Evolutionary conservation across 352 stramenopile genomes (phyloP), one percentile per base, ranked within the genome.

Genomic region (Globisporangium nunn): DNA sequence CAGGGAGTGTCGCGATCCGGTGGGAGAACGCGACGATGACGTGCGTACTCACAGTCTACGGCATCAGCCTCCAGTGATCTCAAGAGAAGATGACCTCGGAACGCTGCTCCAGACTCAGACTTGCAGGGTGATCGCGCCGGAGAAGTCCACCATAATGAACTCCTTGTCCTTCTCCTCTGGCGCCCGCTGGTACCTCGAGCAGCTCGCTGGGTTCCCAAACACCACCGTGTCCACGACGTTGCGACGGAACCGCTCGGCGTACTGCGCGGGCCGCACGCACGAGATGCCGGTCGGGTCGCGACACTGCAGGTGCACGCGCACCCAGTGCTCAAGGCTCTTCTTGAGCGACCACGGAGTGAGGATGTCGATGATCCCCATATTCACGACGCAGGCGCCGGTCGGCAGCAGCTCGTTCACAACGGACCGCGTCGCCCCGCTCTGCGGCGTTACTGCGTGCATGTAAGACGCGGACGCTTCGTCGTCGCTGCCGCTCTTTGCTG

Each of bases 301-400:
- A 56, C 81, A 92, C 61, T 92, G 76, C 28, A 95, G 52, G 33
- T 84, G 85, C 18, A 93, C 78, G 6, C 85, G 82, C 29, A 94
- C 63, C 81, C 81, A 94, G 52, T 87, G 79, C 68, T 98, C 95
- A 10, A 96, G 52, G 37, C 85, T 89, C 63, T 98, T 98, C 40
- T 93, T 83, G 10, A 95, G 74, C 31, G 90, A 97, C 87, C 96
- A 98, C 28, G 94, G 93, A 29, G 96, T 97, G 51, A 98, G 71
- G 74, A 98, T 98, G 71, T 98, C 95, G 71, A 98, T 98, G 55
- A 98, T 98, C 15, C 95, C 95, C 85, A 98, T 97, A 63, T 96
- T 98, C 54, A 93, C 85, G 30, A 95, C 85, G 18, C 75, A 88
- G 1, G 81, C 82, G 41, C 91, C 81, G 4, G 68, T 71, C 33